Evolutionary conservation across 1,284 basidiomycete species (phyloP), one percentile per base, ranked within the genome.

Genomic region (Ganoderma sinense): DNA sequence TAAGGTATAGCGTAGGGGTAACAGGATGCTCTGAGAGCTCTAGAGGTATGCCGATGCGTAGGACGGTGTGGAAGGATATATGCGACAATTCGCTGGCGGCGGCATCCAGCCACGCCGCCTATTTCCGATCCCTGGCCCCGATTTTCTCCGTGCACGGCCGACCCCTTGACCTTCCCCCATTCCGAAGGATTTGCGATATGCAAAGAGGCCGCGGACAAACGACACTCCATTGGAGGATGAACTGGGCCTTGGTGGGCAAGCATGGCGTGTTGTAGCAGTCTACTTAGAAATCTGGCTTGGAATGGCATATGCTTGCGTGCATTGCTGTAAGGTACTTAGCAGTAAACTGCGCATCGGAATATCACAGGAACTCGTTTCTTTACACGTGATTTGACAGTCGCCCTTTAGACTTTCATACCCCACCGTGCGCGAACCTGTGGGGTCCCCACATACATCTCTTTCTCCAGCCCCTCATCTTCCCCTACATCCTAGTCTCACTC

Each of bases 361-460:
- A 71, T 62, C 61, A 62, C 40, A 45, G 31, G 61, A 43, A 41
- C 36, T 45, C 63, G 62, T 68, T 61, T 64, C 66, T 62, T 29
- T 70, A 68, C 74, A 75, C 69, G 74, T 75, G 74, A 75, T 75
- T 33, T 51, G 62, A 63, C 26, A 45, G 59, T 59, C 58, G 58
- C 62, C 61, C 68, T 64, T 45, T 45, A 45, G 43, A 45, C 43
- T 45, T 60, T 56, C 64, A 55, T 67, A 59, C 73, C 71, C 68
- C 68, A 72, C 56, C 23, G 62, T 68, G 31, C 55, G 33, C 55
- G 64, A 58, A 60, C 69, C 62, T 60, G 67, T 71, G 69, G 67
- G 69, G 67, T 65, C 65, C 58, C 58, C 29, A 10, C 36, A 39
- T 62, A 20, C 64, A 67, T 51, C 51, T 60, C 64, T 36, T 18